These are phyloP conservation scores for Pisolithus albus DNA, from an alignment of 768 basidiomycete species.

Conservation along the genomic window DNA sequence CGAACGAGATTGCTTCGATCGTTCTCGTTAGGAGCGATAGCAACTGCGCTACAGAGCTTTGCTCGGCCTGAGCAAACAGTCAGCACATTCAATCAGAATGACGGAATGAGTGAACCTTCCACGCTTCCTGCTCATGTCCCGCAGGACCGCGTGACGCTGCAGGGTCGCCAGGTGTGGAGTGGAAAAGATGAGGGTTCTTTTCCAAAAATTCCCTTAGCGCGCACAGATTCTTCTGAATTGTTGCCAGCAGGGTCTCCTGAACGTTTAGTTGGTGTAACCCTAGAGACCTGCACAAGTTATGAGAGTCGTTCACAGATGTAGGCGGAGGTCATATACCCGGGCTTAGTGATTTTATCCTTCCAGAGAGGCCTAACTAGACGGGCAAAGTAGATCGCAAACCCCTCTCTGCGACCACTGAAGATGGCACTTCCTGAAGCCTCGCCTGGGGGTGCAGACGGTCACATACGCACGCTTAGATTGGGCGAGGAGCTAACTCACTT, in stretches of 20 bases:
- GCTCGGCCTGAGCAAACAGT: constrained; percentile 55
- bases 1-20: constrained; percentile 91
- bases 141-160: constrained; percentile 47
- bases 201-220: constrained; percentile 71
- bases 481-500: constrained; percentile 33
- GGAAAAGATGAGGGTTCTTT: constrained; percentile 81
- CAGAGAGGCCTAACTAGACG: constrained; percentile 83
- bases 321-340: constrained; percentile 38
- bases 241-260: constrained; percentile 54
- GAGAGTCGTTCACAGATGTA: background rate
- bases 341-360: constrained; percentile 69
- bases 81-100: constrained; percentile 2
- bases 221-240: constrained; percentile 74
- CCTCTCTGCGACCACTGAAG: constrained; percentile 86
- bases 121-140: constrained; percentile 76
- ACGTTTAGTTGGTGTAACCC: constrained; percentile 55
- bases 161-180: constrained; percentile 68
- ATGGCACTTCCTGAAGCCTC: constrained; percentile 67
- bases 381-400: constrained; percentile 80
- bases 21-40: constrained; percentile 70
- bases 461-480: background rate
- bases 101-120: constrained; percentile 52
- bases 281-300: constrained; percentile 26
- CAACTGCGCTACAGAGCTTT: constrained; percentile 73
- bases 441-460: constrained; percentile 29